phyloP scores from a whole-genome alignment of 1,139 yeast species.

The Zhuliangozyma blackwelliae region DNA sequence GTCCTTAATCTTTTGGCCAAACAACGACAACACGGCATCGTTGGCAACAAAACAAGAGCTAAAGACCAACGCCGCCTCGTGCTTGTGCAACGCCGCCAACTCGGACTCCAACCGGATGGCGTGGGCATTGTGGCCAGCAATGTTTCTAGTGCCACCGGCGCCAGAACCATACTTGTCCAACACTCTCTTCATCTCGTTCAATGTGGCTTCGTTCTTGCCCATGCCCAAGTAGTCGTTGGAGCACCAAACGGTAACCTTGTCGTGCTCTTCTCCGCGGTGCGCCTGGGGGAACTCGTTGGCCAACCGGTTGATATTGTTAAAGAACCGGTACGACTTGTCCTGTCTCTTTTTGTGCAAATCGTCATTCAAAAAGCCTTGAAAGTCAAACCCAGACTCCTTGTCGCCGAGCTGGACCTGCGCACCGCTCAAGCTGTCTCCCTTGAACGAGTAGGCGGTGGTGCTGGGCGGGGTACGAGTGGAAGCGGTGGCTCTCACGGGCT shows the following conservation, averaged over 20 bases:
- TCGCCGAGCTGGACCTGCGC: constrained; percentile 29
- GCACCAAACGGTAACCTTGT: constrained; percentile 97
- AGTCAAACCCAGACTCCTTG: constrained; percentile 55
- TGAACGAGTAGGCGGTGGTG: constrained; percentile 27
- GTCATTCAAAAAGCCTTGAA: constrained; percentile 54
- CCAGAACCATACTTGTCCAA: constrained; percentile 94
- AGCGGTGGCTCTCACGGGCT: constrained; percentile 50
- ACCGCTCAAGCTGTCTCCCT: constrained; percentile 25
- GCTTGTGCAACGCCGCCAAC: constrained; percentile 86
- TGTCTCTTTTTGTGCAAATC: constrained; percentile 71
- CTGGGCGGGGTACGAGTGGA: constrained; percentile 21
- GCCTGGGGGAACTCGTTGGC: constrained; percentile 93
- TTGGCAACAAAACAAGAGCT: constrained; percentile 96
- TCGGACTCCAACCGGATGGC: constrained; percentile 84
- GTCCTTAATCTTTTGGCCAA: constrained; percentile 87
- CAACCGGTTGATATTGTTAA: constrained; percentile 93
- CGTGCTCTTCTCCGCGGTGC: constrained; percentile 68
- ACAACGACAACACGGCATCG: constrained; percentile 88
- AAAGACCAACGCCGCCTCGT: constrained; percentile 92
- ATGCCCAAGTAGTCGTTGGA: constrained; percentile 95
- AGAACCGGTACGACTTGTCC: constrained; percentile 91
- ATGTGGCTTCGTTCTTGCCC: constrained; percentile 75
- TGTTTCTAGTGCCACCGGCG: constrained; percentile 98
- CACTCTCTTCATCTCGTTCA: constrained; percentile 72
- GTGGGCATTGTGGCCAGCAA: constrained; percentile 93